Evolutionary conservation across 768 basidiomycete species (phyloP).

Genomic region (Panaeolus cyanescens): DNA sequence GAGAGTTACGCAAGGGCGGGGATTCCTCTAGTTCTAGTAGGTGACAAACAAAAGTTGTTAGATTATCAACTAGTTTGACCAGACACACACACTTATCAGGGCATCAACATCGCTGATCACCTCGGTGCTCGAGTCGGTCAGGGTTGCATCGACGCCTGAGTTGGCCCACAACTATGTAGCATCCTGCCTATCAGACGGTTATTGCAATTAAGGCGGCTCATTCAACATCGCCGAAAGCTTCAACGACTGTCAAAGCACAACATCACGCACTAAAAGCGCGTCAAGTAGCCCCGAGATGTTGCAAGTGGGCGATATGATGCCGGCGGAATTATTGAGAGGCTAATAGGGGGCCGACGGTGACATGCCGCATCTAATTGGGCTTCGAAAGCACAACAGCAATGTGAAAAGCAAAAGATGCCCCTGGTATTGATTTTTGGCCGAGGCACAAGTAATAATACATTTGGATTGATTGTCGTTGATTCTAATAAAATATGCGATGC

Average conservation of each 20-base stretch:
- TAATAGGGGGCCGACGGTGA: background rate
- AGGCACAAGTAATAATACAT: background rate
- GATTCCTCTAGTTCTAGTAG: no score
- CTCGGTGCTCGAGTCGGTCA: no score
- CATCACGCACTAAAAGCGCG: background rate
- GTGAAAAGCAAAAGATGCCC: background rate
- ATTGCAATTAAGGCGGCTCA: background rate
- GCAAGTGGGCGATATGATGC: background rate
- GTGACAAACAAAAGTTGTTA: no score
- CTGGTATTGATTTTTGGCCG: background rate
- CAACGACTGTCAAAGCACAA: background rate
- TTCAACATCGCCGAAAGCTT: background rate
- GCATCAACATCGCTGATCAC: no score
- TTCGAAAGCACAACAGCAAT: background rate
- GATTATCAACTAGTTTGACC: no score
- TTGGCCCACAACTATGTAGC: no score
- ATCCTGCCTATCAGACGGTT: background rate
- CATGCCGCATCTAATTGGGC: background rate
- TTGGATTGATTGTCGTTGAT: background rate
- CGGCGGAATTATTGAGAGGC: background rate
- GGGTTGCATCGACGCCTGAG: no score
- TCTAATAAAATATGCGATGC: background rate
- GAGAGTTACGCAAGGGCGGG: no score
- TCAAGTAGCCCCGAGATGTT: background rate
- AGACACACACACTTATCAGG: no score